Evolutionary conservation across 345 rosid species (phyloP).

Genomic region (Nasturtium officinale): DNA sequence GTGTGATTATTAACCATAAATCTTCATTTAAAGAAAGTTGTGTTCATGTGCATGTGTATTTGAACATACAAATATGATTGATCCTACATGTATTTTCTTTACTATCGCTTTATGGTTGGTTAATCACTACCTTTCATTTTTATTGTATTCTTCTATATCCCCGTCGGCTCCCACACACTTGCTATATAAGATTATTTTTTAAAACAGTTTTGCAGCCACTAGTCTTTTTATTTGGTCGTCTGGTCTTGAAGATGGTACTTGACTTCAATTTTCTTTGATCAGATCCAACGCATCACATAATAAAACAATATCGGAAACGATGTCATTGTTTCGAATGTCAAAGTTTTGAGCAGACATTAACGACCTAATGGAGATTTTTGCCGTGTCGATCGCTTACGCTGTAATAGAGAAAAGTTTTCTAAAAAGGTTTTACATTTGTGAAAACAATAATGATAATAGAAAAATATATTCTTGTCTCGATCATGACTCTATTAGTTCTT

Average conservation of each 20-base stretch:
- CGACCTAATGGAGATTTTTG: neutral
- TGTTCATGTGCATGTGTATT: too few relatives aligned
- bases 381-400: neutral
- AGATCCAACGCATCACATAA: neutral
- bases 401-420: conserved; percentile 5
- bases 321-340: neutral
- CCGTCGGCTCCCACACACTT: neutral
- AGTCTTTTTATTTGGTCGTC: neutral
- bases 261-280: neutral
- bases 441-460: conserved; percentile 23
- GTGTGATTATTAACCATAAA: neutral
- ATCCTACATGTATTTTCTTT: neutral
- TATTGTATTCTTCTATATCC: too few relatives aligned
- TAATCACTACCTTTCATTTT: neutral
- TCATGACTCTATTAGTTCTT: neutral
- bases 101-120: neutral
- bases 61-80: neutral
- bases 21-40: too few relatives aligned
- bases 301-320: neutral
- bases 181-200: neutral
- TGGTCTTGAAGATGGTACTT: neutral
- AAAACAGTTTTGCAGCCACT: neutral
- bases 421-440: neutral
- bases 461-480: conserved; percentile 2
- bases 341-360: neutral